Evolutionary conservation across 441 rosid species (phyloP).

Genomic region (Metrosideros polymorpha): DNA sequence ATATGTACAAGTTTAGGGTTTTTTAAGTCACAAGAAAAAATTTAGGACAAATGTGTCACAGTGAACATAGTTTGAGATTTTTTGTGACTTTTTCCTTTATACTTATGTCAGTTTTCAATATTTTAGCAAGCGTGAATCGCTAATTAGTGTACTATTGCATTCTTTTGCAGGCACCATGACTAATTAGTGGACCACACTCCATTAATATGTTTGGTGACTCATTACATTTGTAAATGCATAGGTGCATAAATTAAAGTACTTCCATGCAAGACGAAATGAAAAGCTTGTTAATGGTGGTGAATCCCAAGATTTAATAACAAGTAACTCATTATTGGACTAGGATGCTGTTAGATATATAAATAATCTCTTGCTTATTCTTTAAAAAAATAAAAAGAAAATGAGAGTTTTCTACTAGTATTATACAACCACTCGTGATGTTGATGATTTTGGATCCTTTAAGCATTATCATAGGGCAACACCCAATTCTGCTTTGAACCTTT

Average conservation of each 20-base stretch:
- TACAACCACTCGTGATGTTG: background rate
- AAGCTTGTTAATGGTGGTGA: background rate
- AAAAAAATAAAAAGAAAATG: background rate
- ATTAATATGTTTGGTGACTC: background rate
- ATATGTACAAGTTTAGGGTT: background rate
- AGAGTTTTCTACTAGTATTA: background rate
- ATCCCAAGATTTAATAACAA: background rate
- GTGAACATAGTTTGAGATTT: background rate
- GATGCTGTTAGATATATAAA: background rate
- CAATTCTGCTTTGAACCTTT: background rate
- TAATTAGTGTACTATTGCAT: background rate
- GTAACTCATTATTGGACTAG: background rate
- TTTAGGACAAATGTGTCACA: background rate
- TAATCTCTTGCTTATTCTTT: background rate
- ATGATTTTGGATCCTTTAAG: background rate
- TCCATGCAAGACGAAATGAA: background rate
- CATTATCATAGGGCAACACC: background rate
- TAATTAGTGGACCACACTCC: background rate
- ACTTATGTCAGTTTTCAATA: background rate
- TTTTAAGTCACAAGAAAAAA: background rate
- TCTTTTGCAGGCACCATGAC: background rate
- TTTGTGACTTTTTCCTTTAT: background rate
- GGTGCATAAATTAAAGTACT: background rate
- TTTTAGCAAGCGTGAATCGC: background rate
- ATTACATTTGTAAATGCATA: background rate